Base-by-base conservation (phyloP, 805 yeast genomes). In the Candida xiaguanensis region DNA sequence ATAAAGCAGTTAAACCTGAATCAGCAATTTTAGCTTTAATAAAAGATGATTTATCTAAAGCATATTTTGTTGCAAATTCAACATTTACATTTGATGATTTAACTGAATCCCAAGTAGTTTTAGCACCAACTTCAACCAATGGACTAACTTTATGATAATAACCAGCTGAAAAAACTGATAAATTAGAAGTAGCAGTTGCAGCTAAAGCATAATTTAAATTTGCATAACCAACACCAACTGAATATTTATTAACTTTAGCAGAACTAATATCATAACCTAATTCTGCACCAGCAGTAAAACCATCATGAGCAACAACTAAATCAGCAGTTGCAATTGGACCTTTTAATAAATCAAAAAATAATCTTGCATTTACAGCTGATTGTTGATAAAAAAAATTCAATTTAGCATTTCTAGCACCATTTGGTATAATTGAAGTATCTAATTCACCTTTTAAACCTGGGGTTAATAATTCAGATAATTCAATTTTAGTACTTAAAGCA, bases 21-120 rank as follows among this genome's bases (percentile, higher is more conserved):
- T 91, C 96, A 61, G 95, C 90, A 57, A 93, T 80, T 80, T 90
- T 91, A 56, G 95, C 97, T 82, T 93, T 93, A 67, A 93, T 85
- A 63, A 86, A 90, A 50, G 96, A 82, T 49, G 91, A 64, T 43
- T 76, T 65, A 75, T 93, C 99, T 63, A 95, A 81, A 53, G 75
- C 72, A 80, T 91, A 91, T 80, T 88, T 91, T 67, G 96, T 80
- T 56, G 96, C 98, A 51, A 90, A 85, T 78, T 93, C 99, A 58
- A 93, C 81, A 59, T 84, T 87, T 56, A 90, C 96, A 60, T 80
- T 82, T 65, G 82, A 75, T 55, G 78, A 72, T 64, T 85, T 77
- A 52, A 89, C 78, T 48, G 95, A 81, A 74, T 89, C 96, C 81
- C 91, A 87, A 52, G 93, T 82, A 58, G 96, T 96, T 78, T 86